These are phyloP conservation scores for Leonotis leonurus DNA, from an alignment of 257 asterid genomes.

Conservation along the genomic window DNA sequence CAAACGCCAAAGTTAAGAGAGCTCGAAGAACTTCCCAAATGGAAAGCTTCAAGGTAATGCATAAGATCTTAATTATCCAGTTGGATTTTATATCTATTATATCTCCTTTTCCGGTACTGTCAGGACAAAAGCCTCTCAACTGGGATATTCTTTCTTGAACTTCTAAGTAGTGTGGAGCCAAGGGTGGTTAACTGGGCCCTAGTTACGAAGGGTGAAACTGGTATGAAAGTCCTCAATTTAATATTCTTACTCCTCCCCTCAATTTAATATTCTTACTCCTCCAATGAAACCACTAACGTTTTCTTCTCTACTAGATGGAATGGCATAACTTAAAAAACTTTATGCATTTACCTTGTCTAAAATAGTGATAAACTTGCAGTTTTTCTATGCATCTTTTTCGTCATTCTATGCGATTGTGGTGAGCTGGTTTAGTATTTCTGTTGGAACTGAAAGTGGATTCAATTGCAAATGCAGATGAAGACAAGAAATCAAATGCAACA, in stretches of 20 bases:
- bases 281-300: not conserved
- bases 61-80: not conserved
- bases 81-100: not conserved
- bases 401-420: not conserved
- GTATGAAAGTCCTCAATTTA: constrained; percentile 26
- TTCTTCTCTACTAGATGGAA: not conserved
- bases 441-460: constrained; percentile 1
- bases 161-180: constrained; percentile 76
- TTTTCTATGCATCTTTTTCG: not conserved
- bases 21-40: constrained; percentile 53
- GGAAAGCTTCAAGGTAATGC: constrained; percentile 82
- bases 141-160: constrained; percentile 77
- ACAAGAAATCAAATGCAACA: constrained; percentile 52
- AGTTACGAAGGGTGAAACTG: constrained; percentile 81
- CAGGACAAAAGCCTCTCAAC: constrained; percentile 47
- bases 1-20: constrained; percentile 49
- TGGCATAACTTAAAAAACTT: not conserved
- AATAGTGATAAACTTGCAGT: not conserved
- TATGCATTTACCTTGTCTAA: not conserved
- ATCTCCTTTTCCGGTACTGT: not conserved
- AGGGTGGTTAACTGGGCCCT: constrained; percentile 92
- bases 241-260: too few species aligned
- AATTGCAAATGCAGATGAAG: constrained; percentile 39
- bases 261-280: too few species aligned
- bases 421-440: not conserved